These are phyloP conservation scores for Phylloporus rhodoxanthus DNA, from an alignment of 768 basidiomycete species.

Conservation along the genomic window DNA sequence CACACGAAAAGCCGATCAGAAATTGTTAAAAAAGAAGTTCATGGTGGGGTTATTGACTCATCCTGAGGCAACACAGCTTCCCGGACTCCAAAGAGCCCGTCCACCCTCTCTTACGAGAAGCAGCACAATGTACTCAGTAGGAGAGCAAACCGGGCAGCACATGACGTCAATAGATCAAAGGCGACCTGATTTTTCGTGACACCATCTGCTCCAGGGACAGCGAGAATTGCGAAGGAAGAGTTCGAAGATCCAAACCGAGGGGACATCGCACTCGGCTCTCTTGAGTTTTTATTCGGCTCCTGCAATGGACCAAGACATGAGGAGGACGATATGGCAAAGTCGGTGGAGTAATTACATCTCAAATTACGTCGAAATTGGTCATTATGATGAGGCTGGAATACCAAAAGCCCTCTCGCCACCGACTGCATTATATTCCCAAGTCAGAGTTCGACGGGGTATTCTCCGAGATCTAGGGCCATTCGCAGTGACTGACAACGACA, in stretches of 20 bases:
- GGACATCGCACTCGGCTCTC: background rate
- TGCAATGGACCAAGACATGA: background rate
- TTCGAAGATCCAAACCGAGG: constrained; percentile 6
- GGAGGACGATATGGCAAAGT: background rate
- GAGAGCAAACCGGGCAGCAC: background rate
- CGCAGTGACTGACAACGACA: background rate
- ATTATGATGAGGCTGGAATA: background rate
- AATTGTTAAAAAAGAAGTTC: background rate
- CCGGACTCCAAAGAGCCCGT: background rate
- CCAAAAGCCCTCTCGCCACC: background rate
- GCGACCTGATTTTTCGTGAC: background rate
- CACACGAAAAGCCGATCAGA: background rate
- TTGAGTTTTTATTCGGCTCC: background rate
- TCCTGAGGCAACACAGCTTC: background rate
- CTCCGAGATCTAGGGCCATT: background rate
- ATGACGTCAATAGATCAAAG: background rate
- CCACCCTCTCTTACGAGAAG: background rate
- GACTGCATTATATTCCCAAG: background rate
- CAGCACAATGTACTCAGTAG: background rate
- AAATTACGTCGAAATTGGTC: background rate
- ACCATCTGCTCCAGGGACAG: constrained; percentile 2
- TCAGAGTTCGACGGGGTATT: background rate
- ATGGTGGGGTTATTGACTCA: background rate
- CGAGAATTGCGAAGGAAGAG: background rate
- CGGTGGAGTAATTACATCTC: constrained; percentile 16